Evolutionary conservation across 148 eudicot genomes (phyloP), one percentile per base, ranked within the genome.

Genomic region (Camellia japonica): DNA sequence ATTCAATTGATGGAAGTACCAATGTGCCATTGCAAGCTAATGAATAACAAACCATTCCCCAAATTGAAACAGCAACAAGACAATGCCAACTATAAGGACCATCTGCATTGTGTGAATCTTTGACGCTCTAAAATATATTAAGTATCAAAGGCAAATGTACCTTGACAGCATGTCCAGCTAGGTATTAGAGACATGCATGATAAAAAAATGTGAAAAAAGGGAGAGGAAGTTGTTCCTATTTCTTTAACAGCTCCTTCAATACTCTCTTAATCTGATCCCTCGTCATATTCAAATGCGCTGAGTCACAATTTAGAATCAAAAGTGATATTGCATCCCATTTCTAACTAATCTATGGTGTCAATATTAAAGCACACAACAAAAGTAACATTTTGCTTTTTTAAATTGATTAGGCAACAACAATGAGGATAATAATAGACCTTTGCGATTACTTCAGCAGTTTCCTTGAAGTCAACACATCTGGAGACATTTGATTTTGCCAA

Each of bases 381-480:
- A 30, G 38, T 30, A 30, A 30, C 38, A 30, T 30, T 30, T 30
- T 30, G 1, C 30, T 30, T 30, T 30, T 30, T 30, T 1, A 30
- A 30, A 30, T 30, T 30, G 38, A 30, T 30, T 38, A 38, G 63
- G 46, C 42, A 73, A 52, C 60, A 20, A 55, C 30, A 14, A n/a
- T 38, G 16, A 14, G 44, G 47, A 54, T 19, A 41, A 73, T 38
- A 66, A 5, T 46, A 75, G 16, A 96, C 99, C 98, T 96, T 96
- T 4, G 99, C 99, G 78, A 96, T 96, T 23, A 93, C 99, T 83
- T 96, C 99, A 86, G 99, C 97, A 12, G 98, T 96, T 83, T 96
- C 98, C 84, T 87, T 93, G 82, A 96, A 96, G 84, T 96, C 98
- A 75, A 96, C 98, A 82, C 99, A 96, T 80, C 97, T 92, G 13